Evolutionary conservation across 2,329 filamentous ascomycete genomes (phyloP).

Genomic region (Diaporthe citriasiana): DNA sequence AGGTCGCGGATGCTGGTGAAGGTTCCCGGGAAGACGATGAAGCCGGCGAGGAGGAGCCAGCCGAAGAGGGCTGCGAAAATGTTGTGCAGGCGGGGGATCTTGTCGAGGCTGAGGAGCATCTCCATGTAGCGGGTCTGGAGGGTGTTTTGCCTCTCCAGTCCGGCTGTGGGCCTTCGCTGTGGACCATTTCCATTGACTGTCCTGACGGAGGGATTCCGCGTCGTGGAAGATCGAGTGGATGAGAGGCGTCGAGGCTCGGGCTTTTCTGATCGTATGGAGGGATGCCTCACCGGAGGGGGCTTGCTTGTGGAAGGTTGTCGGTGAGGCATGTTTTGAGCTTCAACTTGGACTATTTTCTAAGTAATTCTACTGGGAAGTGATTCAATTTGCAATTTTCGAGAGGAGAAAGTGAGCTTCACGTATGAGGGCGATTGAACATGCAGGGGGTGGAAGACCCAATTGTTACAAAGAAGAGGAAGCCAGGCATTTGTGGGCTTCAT

Average conservation of each 20-base stretch:
- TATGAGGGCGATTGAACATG: not conserved
- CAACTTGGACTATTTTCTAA: not conserved
- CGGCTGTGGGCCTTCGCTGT: conserved; percentile 23
- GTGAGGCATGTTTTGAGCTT: not conserved
- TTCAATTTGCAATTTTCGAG: no score
- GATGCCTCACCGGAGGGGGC: conserved; percentile 12
- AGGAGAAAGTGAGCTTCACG: not conserved
- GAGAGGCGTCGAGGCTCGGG: not conserved
- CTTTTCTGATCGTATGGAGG: not conserved
- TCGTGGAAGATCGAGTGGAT: conserved; percentile 7
- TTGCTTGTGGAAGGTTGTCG: conserved; percentile 24
- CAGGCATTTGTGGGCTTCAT: not conserved
- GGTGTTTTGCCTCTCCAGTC: conserved; percentile 32
- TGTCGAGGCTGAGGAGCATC: conserved; percentile 62
- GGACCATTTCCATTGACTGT: not conserved
- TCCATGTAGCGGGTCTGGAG: conserved; percentile 55
- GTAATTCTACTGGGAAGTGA: not conserved
- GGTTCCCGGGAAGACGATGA: conserved; percentile 66
- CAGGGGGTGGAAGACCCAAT: no score
- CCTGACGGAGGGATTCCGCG: conserved; percentile 4
- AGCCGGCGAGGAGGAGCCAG: conserved; percentile 67
- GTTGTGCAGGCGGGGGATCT: conserved; percentile 61
- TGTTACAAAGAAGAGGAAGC: not conserved
- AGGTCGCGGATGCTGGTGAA: conserved; percentile 56
- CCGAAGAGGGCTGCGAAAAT: conserved; percentile 59